These are phyloP conservation scores for Pythium monospermum DNA, from an alignment of 352 stramenopile genomes.

Conservation along the genomic window DNA sequence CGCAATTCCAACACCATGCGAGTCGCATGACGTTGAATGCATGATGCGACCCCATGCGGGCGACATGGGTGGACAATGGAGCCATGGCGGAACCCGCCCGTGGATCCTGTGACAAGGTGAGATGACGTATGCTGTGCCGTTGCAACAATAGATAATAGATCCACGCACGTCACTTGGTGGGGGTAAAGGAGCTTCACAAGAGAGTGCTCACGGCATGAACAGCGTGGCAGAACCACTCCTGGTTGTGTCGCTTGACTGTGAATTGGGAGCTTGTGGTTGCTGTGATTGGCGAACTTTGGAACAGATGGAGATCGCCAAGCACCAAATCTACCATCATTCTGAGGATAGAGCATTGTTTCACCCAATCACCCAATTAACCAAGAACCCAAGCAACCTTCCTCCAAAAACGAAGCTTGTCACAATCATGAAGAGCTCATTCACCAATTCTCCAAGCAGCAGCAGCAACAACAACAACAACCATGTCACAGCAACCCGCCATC, in stretches of 20 bases:
- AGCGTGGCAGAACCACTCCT: too few relatives aligned
- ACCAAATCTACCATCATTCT: background rate
- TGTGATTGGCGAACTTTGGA: too few relatives aligned
- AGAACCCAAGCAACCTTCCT: background rate
- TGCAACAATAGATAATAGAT: too few relatives aligned
- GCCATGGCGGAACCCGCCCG: too few relatives aligned
- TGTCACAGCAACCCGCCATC: conserved; percentile 20
- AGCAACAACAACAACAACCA: background rate
- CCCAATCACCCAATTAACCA: background rate
- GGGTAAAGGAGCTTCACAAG: too few relatives aligned
- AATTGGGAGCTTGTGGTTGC: too few relatives aligned
- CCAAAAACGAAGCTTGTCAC: too few relatives aligned
- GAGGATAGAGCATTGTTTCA: background rate
- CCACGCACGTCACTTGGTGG: too few relatives aligned
- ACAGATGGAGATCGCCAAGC: background rate
- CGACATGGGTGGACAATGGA: background rate
- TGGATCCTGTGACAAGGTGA: too few relatives aligned
- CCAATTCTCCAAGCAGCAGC: background rate
- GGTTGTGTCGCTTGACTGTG: too few relatives aligned
- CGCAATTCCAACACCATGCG: background rate
- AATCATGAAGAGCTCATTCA: background rate
- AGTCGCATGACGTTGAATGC: background rate
- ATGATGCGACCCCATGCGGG: background rate
- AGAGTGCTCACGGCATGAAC: too few relatives aligned
- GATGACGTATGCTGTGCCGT: too few relatives aligned